Percentiles rank a stretch among this genome's conserved stretches.
Evolutionary conservation across 2,329 filamentous ascomycete species (phyloP).

Genomic region (Penicillium paneum): DNA sequence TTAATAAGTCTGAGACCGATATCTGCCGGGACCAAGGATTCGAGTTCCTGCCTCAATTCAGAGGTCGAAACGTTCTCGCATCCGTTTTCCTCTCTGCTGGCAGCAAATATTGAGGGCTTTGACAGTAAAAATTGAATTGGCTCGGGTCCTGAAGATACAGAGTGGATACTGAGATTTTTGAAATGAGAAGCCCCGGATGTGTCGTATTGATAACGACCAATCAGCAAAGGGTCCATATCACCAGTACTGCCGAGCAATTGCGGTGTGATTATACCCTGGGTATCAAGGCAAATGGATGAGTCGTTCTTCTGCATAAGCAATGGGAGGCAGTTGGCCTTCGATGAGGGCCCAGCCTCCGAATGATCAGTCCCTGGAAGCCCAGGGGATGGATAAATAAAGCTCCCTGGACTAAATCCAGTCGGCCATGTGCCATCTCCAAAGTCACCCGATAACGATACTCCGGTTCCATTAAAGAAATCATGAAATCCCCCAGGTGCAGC

Average conservation of each 20-base stretch:
- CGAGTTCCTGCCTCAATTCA: neutral
- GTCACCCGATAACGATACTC: neutral
- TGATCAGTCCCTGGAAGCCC: neutral
- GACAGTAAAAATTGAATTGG: neutral
- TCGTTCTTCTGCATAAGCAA: neutral
- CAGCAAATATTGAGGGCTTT: neutral
- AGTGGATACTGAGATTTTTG: conserved; percentile 4
- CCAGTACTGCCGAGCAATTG: conserved; percentile 1
- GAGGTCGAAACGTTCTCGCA: neutral
- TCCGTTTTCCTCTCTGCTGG: conserved; percentile 1
- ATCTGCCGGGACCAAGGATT: neutral
- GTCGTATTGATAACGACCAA: neutral
- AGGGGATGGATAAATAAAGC: neutral
- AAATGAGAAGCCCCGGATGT: neutral
- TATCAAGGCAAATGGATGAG: neutral
- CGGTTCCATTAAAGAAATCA: neutral
- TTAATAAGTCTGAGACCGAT: neutral
- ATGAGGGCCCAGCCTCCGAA: neutral
- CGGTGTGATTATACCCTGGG: neutral
- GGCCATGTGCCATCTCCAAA: conserved; percentile 1
- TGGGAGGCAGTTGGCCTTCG: neutral
- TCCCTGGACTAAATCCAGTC: neutral
- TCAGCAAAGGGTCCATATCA: conserved; percentile 4
- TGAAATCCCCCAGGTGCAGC: neutral
- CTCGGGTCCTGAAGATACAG: neutral